A percentile compares a stretch with the other conserved stretches of the same genome.
Conservation (phyloP, 2,329 filamentous ascomycete species). For the Xylariaceae sp. region DNA sequence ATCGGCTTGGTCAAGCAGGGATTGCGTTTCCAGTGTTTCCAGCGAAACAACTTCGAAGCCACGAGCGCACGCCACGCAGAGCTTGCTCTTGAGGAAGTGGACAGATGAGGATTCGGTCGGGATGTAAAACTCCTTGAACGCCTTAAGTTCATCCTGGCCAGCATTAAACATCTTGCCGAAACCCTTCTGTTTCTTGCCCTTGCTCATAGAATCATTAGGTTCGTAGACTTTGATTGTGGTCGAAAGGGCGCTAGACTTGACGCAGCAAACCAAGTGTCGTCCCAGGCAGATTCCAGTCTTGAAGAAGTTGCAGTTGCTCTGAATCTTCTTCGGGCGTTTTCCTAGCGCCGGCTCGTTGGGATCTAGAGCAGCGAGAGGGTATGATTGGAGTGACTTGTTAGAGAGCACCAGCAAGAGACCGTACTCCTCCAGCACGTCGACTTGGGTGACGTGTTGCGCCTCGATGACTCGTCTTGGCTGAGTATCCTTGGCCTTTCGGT, state of each 20-base stretch:
- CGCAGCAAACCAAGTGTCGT: conserved; percentile 89
- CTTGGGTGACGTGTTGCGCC: conserved; percentile 80
- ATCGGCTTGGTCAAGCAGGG: conserved; percentile 92
- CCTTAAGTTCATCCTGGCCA: conserved; percentile 89
- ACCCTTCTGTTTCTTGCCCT: conserved; percentile 92
- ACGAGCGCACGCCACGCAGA: conserved; percentile 91
- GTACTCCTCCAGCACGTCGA: conserved; percentile 95
- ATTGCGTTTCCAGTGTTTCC: conserved; percentile 96
- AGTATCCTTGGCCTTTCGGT: conserved; percentile 82
- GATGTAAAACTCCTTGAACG: conserved; percentile 99
- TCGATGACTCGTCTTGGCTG: conserved; percentile 80
- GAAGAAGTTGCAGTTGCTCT: conserved; percentile 97
- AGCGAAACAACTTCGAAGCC: conserved; percentile 97
- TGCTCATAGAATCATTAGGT: conserved; percentile 88
- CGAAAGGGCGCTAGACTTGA: conserved; percentile 87
- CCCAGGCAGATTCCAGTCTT: conserved; percentile 93
- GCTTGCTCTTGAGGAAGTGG: conserved; percentile 92
- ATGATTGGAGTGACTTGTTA: conserved; percentile 89
- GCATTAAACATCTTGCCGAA: conserved; percentile 92
- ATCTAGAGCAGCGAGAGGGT: conserved; percentile 80
- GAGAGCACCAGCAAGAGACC: conserved; percentile 84
- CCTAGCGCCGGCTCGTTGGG: conserved; percentile 72
- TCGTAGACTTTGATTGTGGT: conserved; percentile 99
- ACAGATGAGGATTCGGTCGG: conserved; percentile 97
- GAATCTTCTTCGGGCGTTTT: conserved; percentile 91